Evolutionary conservation across 208 protist genomes (phyloP).

Genomic region (Trypanosoma vivax): DNA sequence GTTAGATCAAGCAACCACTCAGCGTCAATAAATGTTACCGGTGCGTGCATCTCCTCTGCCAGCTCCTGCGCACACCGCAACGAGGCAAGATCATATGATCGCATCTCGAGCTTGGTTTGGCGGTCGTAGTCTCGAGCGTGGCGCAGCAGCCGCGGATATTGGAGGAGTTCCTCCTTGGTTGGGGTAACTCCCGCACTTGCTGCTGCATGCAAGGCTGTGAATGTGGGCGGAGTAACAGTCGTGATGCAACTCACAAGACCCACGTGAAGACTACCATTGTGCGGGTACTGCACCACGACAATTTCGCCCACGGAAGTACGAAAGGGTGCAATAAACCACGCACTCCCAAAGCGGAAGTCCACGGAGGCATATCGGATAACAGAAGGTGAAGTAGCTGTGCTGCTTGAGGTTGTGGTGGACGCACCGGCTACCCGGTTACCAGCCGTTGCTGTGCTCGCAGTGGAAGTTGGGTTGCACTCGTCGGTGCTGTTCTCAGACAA

Average conservation of each 20-base stretch:
- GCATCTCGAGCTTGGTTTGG: conserved; percentile 66
- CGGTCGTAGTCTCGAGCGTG: conserved; percentile 75
- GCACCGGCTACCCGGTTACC: not conserved
- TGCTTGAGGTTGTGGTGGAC: not conserved
- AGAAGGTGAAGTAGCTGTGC: conserved; percentile 3
- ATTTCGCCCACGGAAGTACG: conserved; percentile 64
- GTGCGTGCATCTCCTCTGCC: conserved; percentile 38
- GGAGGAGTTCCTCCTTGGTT: conserved; percentile 38
- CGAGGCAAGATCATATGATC: conserved; percentile 53
- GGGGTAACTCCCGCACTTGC: conserved; percentile 57
- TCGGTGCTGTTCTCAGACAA: conserved; percentile 16
- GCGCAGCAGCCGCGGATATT: conserved; percentile 63
- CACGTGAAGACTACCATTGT: conserved; percentile 57
- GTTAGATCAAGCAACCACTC: conserved; percentile 82
- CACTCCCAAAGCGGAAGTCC: conserved; percentile 82
- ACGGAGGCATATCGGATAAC: conserved; percentile 74
- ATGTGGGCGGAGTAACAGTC: conserved; percentile 62
- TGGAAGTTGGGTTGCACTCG: not conserved
- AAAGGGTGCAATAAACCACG: conserved; percentile 84
- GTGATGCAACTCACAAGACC: conserved; percentile 70
- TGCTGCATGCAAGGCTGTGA: conserved; percentile 28
- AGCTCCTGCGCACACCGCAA: conserved; percentile 48
- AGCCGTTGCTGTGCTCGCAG: not conserved
- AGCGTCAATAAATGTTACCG: conserved; percentile 65
- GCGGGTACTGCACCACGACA: conserved; percentile 81